phyloP scores from a whole-genome alignment of 1,284 basidiomycete species.

The Heterobasidion parviporum region DNA sequence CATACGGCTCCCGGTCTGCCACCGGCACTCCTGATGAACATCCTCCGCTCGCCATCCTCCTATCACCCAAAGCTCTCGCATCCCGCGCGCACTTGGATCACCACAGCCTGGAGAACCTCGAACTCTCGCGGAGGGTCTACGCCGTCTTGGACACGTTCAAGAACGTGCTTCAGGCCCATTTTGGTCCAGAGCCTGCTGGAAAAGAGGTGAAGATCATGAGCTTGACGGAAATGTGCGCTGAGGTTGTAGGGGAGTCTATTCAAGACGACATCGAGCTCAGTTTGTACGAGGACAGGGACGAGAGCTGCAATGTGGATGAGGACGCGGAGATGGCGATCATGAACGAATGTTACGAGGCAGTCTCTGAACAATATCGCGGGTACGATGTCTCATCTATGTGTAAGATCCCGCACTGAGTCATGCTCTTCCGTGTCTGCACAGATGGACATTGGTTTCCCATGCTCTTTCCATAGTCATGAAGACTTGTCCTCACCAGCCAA shows the following conservation, averaged over 20 bases:
- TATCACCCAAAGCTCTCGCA: conserved; percentile 25
- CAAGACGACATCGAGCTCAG: conserved; percentile 20
- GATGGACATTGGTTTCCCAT: conserved; percentile 41
- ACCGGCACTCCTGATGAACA: conserved; percentile 13
- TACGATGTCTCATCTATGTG: conserved; percentile 17
- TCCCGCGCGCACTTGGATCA: conserved; percentile 28
- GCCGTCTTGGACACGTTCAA: conserved; percentile 46
- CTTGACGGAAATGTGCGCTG: conserved; percentile 41
- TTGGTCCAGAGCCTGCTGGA: conserved; percentile 7
- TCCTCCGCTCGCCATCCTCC: conserved; percentile 32
- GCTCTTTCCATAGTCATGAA: conserved; percentile 38
- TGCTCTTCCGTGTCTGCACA: conserved; percentile 13
- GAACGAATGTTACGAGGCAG: conserved; percentile 38
- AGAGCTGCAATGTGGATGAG: conserved; percentile 19
- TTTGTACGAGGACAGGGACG: conserved; percentile 15
- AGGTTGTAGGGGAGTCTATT: conserved; percentile 37
- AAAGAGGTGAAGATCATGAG: conserved; percentile 1
- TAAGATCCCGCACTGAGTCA: not conserved
- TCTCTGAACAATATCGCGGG: conserved; percentile 42
- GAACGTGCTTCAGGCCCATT: conserved; percentile 32
- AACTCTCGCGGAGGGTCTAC: conserved; percentile 39
- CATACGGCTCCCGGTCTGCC: conserved; percentile 13
- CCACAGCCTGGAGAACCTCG: conserved; percentile 26
- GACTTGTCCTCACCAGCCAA: conserved; percentile 34
- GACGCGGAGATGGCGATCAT: conserved; percentile 22